Percentiles rank a stretch among this genome's conserved stretches.
Conservation (phyloP, 257 asterid species). For the Forsythia suspensa region DNA sequence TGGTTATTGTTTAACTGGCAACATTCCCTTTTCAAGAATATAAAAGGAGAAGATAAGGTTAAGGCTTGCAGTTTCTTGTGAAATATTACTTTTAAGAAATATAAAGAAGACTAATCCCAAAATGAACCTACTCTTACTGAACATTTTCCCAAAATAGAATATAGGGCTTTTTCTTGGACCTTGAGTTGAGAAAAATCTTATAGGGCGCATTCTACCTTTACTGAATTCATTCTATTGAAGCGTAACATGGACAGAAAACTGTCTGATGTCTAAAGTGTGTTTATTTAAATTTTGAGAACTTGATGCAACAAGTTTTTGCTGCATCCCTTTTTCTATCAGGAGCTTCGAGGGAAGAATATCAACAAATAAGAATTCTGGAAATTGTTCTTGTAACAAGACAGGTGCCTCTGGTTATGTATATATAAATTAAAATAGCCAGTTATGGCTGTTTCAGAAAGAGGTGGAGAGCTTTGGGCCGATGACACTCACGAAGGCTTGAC, state of each 20-base stretch:
- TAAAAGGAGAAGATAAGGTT: background rate
- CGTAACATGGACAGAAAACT: no score
- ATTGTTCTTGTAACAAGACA: background rate
- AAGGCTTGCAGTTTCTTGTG: background rate
- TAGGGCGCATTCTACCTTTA: no score
- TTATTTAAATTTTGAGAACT: background rate
- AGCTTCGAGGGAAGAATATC: background rate
- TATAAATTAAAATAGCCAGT: no score
- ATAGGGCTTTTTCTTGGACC: background rate
- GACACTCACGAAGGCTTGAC: background rate
- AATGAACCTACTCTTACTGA: background rate
- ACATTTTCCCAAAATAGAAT: background rate
- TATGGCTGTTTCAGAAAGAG: no score
- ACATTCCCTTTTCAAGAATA: background rate
- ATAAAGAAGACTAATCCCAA: background rate
- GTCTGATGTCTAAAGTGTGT: background rate
- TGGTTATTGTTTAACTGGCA: background rate
- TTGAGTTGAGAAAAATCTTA: background rate
- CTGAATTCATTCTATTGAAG: no score
- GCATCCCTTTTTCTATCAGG: background rate
- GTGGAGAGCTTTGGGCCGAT: background rate
- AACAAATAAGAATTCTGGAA: background rate
- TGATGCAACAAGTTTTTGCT: background rate
- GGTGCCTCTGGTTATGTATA: background rate
- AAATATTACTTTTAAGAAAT: background rate